A percentile compares a stretch with the other conserved stretches of the same genome.
Evolutionary conservation across 306 rosid species (phyloP).

Genomic region (Castanea sativa): DNA sequence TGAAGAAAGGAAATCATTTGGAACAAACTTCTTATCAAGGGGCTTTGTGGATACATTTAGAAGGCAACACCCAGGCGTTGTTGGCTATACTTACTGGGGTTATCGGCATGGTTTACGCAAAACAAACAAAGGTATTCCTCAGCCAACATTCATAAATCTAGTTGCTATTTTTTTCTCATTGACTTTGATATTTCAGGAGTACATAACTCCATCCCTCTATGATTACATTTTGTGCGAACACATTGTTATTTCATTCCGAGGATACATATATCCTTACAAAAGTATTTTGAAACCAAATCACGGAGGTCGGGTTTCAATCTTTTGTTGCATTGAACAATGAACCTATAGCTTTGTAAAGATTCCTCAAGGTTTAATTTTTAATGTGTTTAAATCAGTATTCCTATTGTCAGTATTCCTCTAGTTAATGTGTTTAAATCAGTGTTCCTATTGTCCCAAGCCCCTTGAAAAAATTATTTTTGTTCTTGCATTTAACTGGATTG

Average conservation of each 20-base stretch:
- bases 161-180: conserved; percentile 4
- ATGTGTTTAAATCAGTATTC: neutral
- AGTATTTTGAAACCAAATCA: neutral
- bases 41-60: conserved; percentile 92
- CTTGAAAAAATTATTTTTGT: neutral
- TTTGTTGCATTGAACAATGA: neutral
- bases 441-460: neutral
- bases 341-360: neutral
- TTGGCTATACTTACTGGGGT: conserved; percentile 98
- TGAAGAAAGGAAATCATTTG: conserved; percentile 89
- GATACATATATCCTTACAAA: neutral
- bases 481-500: conserved; percentile 10
- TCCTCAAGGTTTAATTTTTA: neutral
- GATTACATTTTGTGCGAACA: neutral
- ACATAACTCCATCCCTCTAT: neutral
- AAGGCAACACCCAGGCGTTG: conserved; percentile 76
- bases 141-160: neutral
- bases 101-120: conserved; percentile 83
- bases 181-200: neutral
- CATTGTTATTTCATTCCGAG: neutral
- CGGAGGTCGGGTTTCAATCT: too few relatives aligned
- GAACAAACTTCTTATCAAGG: conserved; percentile 60
- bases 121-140: conserved; percentile 62
- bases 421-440: neutral
- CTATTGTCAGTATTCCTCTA: too few relatives aligned